Percentiles rank a stretch among this genome's conserved stretches.
Conservation (phyloP, 495 filamentous ascomycete genomes). For the Xeromyces bisporus region DNA sequence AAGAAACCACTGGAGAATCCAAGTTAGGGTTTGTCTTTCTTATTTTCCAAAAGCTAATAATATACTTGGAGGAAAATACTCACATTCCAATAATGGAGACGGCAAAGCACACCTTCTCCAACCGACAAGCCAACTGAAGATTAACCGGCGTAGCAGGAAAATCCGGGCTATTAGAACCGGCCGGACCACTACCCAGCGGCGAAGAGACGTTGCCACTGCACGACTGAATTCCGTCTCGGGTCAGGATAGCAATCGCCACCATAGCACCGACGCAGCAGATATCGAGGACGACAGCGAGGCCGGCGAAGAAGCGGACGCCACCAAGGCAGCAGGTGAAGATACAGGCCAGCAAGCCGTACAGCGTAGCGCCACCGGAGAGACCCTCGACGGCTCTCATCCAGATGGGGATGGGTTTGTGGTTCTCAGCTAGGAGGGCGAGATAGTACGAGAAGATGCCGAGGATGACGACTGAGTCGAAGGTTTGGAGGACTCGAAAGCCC, state of each 20-base stretch:
- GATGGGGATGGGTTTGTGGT: conserved; percentile 39
- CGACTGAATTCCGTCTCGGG: conserved; percentile 41
- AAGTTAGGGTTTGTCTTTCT: not conserved
- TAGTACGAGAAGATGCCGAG: conserved; percentile 62
- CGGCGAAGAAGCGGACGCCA: conserved; percentile 56
- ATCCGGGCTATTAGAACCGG: conserved; percentile 24
- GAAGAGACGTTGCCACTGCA: conserved; percentile 51
- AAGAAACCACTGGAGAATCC: conserved; percentile 63
- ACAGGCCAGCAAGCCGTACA: conserved; percentile 55
- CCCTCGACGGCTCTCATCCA: conserved; percentile 67
- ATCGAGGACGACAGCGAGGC: conserved; percentile 60
- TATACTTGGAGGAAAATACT: conserved; percentile 17
- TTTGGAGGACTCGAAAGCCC: conserved; percentile 50
- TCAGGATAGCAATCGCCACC: conserved; percentile 60
- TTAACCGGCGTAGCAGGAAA: conserved; percentile 15
- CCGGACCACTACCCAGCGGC: conserved; percentile 44
- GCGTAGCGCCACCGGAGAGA: conserved; percentile 51
- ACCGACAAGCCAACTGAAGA: conserved; percentile 42
- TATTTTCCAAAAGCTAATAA: conserved; percentile 1
- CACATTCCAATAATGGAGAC: conserved; percentile 66
- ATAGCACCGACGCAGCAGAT: conserved; percentile 64
- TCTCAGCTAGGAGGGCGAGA: conserved; percentile 34
- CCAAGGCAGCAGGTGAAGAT: conserved; percentile 65
- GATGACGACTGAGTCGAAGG: conserved; percentile 52
- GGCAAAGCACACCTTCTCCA: conserved; percentile 57